A percentile compares a stretch with the other conserved stretches of the same genome.
Evolutionary conservation across 163 green algal genomes (phyloP).

Genomic region (Volvox carteri): DNA sequence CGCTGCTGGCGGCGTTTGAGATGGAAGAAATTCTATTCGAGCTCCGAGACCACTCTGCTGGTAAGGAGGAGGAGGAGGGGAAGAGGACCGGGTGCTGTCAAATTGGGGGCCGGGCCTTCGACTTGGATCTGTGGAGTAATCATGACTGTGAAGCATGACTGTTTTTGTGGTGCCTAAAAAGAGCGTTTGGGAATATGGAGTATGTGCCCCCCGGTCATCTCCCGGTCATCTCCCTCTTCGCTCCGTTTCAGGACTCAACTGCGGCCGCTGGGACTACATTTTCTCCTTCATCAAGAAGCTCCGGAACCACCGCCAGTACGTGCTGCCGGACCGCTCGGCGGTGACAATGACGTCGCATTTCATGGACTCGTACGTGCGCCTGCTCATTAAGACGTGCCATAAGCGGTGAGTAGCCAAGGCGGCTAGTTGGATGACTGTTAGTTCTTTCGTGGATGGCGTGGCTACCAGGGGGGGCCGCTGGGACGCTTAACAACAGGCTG

Average conservation of each 20-base stretch:
- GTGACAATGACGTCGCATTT: conserved; percentile 88
- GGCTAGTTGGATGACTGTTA: too few relatives aligned
- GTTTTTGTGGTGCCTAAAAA: too few relatives aligned
- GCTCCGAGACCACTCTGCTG: conserved; percentile 71
- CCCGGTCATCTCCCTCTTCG: background rate
- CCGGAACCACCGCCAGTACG: conserved; percentile 75
- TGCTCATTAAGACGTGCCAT: conserved; percentile 95
- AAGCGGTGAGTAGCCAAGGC: conserved; percentile 58
- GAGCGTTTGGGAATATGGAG: too few relatives aligned
- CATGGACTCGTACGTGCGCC: conserved; percentile 88
- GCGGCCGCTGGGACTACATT: conserved; percentile 96
- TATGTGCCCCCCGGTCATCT: too few relatives aligned
- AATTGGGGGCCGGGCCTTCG: too few relatives aligned
- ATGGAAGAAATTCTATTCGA: conserved; percentile 97
- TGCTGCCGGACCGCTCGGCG: conserved; percentile 87
- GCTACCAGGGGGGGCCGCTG: too few relatives aligned
- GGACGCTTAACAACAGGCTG: too few relatives aligned
- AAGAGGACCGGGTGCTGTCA: too few relatives aligned
- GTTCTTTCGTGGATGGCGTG: too few relatives aligned
- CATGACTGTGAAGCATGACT: too few relatives aligned
- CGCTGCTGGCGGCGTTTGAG: conserved; percentile 93
- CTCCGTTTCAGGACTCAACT: conserved; percentile 85
- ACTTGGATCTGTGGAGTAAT: too few relatives aligned
- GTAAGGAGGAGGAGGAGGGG: conserved; percentile 40
- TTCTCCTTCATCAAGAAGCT: conserved; percentile 92